Evolutionary conservation across 1,284 basidiomycete genomes (phyloP).

Genomic region (Limonomyces culmigenus): DNA sequence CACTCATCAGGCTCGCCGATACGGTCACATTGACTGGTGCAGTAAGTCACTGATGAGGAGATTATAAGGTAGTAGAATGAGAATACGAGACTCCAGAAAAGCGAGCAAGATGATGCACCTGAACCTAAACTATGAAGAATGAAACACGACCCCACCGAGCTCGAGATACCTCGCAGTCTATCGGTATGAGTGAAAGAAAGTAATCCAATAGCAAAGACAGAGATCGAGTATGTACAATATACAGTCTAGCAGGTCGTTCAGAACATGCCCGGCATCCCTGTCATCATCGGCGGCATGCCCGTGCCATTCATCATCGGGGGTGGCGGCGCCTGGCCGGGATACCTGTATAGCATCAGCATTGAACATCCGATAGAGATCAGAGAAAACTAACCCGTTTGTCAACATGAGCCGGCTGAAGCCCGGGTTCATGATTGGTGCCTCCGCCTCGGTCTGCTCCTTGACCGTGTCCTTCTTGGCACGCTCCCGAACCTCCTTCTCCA

Average conservation of each 20-base stretch:
- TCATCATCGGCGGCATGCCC: not conserved
- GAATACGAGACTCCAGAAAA: too few relatives aligned
- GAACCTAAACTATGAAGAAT: too few relatives aligned
- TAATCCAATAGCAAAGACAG: not conserved
- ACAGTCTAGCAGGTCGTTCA: not conserved
- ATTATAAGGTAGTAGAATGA: too few relatives aligned
- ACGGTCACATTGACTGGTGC: too few relatives aligned
- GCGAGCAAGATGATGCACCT: too few relatives aligned
- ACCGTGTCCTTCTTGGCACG: slow-evolving; percentile 66
- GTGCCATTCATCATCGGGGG: slow-evolving; percentile 2
- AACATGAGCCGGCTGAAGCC: slow-evolving; percentile 42
- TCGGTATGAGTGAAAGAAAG: not conserved
- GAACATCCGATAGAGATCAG: slow-evolving; percentile 2
- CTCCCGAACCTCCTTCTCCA: slow-evolving; percentile 79
- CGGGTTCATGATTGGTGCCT: slow-evolving; percentile 72
- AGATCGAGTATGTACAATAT: not conserved
- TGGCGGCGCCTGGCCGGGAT: slow-evolving; percentile 2
- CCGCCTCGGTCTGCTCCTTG: slow-evolving; percentile 74
- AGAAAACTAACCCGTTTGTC: slow-evolving; percentile 55
- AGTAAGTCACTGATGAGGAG: too few relatives aligned
- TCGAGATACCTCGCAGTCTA: too few relatives aligned
- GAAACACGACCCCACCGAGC: too few relatives aligned
- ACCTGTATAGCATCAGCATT: not conserved
- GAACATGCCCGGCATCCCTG: not conserved
- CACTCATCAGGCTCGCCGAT: too few relatives aligned